Evolutionary conservation across 2,329 filamentous ascomycete species (phyloP), one percentile per base, ranked within the genome.

Genomic region (Colletotrichum liaoningense): DNA sequence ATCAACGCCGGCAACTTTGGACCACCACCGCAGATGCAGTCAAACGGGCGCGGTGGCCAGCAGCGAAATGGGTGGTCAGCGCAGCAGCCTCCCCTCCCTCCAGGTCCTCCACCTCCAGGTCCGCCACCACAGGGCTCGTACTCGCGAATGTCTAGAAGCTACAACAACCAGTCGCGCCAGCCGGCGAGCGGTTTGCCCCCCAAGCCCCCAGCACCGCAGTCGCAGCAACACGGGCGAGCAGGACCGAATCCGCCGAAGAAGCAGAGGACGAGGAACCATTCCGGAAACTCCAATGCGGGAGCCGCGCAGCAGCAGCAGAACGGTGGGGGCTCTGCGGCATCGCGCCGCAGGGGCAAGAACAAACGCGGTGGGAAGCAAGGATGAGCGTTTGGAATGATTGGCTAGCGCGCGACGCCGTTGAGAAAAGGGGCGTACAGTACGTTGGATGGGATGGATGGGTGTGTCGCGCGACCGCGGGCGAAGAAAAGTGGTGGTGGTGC

Each of bases 41-140:
- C 46, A 24, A 66, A 63, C 52, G 62, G 58, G 35, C 72, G 62
- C n/a, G 49, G 55, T 69, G 16, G 38, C 38, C 73, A 63, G 69
- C 77, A 67, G 57, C 38, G 59, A 14, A 42, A 66, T 69, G 69
- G 58, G 66, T 70, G 67, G 70, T 70, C 70, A 62, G 75, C 64
- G 28, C 81, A 82, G 28, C 81, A 81, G 71, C 83, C 83, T 71
- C 83, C 83, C 59, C 80, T 84, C 26, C 83, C 83, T 69, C 79
- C 81, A n/a, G 82, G 82, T 49, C 83, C 81, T 55, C 82, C 82
- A 56, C 83, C 83, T 52, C 63, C 79, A 14, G 76, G 78, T 6
- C 77, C 79, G 52, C 77, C 78, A 19, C 74, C 77, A 22, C 75
- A 75, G 68, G 75, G 77, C 46, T 75, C 77, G 19, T 75, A 75